Conservation (phyloP, 192 early-diverging fungal genomes). For the Coemansia sp. region DNA sequence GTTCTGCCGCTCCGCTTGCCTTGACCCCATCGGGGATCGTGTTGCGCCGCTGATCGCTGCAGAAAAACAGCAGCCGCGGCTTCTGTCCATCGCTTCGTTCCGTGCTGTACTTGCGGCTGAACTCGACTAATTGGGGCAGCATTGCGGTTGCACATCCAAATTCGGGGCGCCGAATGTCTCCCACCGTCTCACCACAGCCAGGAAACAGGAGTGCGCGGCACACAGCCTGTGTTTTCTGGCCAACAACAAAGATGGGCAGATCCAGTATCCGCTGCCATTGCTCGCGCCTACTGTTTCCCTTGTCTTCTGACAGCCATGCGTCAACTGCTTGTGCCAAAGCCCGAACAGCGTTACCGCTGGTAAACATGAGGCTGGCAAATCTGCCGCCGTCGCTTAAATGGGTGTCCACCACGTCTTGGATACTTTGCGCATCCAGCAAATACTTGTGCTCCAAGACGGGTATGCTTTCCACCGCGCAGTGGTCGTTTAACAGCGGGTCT, state of each 20-base stretch:
- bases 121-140: constrained; percentile 29
- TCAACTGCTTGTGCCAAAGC: constrained; percentile 19
- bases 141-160: constrained; percentile 27
- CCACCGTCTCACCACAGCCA: background rate
- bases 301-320: constrained; percentile 9
- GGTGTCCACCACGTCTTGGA: background rate
- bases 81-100: background rate
- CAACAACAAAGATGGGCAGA: constrained; percentile 48
- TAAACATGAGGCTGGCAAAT: constrained; percentile 36
- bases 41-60: constrained; percentile 43
- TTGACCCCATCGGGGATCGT: constrained; percentile 37
- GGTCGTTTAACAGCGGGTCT: constrained; percentile 17
- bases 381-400: background rate
- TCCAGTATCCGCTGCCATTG: constrained; percentile 17
- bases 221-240: constrained; percentile 24
- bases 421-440: constrained; percentile 17
- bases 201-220: constrained; percentile 15
- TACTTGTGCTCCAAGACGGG: constrained; percentile 31
- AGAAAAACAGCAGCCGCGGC: constrained; percentile 37
- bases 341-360: constrained; percentile 40
- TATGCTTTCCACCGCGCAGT: constrained; percentile 24
- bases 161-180: constrained; percentile 30
- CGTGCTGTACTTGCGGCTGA: constrained; percentile 11
- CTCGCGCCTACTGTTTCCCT: background rate
- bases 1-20: constrained; percentile 22